These are phyloP conservation scores for Fagopyrum tataricum DNA, from an alignment of 148 eudicot species.

Conservation along the genomic window DNA sequence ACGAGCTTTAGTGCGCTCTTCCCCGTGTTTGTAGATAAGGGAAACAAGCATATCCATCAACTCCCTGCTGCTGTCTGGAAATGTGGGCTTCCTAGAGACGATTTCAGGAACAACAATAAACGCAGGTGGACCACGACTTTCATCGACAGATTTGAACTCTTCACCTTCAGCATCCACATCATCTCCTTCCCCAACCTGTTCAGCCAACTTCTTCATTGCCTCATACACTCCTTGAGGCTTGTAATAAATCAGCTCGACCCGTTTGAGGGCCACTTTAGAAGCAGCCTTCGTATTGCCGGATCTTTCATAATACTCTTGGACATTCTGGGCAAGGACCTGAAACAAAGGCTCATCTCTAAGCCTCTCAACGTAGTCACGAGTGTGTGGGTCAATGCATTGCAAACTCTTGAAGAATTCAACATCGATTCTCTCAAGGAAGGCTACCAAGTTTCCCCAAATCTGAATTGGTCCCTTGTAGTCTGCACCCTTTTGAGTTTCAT, in stretches of 20 bases:
- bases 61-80: slow-evolving; percentile 63
- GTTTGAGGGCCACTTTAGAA: slow-evolving; percentile 59
- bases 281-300: slow-evolving; percentile 62
- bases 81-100: slow-evolving; percentile 68
- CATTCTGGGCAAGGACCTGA: slow-evolving; percentile 65
- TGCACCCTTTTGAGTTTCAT: slow-evolving; percentile 72
- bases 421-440: slow-evolving; percentile 78
- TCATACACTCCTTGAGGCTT: slow-evolving; percentile 81
- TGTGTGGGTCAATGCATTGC: slow-evolving; percentile 82
- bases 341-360: slow-evolving; percentile 72
- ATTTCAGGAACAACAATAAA: slow-evolving; percentile 64
- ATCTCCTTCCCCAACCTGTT: slow-evolving; percentile 35
- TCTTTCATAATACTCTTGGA: slow-evolving; percentile 61
- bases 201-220: slow-evolving; percentile 81
- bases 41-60: slow-evolving; percentile 86
- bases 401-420: slow-evolving; percentile 82
- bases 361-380: slow-evolving; percentile 78
- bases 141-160: slow-evolving; percentile 34
- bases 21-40: slow-evolving; percentile 71
- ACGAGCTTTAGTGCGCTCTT: slow-evolving; percentile 89
- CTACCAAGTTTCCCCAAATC: slow-evolving; percentile 88
- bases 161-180: slow-evolving; percentile 31
- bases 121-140: slow-evolving; percentile 48
- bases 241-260: slow-evolving; percentile 68
- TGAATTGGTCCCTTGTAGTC: slow-evolving; percentile 64